A percentile compares a stretch with the other conserved stretches of the same genome.
These are phyloP conservation scores for Komagataella kurtzmanii DNA, from an alignment of 805 yeast genomes.

Conservation along the genomic window DNA sequence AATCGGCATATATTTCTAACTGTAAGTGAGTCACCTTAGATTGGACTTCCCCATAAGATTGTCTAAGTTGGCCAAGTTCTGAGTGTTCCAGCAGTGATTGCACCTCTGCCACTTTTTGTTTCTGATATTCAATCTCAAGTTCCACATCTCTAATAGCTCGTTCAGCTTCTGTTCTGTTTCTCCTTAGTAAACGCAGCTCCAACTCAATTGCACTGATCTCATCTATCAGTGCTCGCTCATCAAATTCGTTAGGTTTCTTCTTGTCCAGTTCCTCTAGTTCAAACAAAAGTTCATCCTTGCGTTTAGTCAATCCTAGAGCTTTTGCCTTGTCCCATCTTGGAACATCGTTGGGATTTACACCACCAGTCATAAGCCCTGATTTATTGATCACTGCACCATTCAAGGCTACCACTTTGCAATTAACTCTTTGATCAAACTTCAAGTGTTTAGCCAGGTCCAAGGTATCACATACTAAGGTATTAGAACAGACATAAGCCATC, in stretches of 20 bases:
- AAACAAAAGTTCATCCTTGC: slow-evolving; percentile 35
- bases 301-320: slow-evolving; percentile 33
- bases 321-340: slow-evolving; percentile 64
- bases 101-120: slow-evolving; percentile 9
- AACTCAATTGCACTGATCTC: slow-evolving; percentile 35
- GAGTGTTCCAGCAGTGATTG: slow-evolving; percentile 10
- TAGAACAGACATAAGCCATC: slow-evolving; percentile 66
- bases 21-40: slow-evolving; percentile 19
- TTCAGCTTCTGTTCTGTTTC: slow-evolving; percentile 11
- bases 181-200: slow-evolving; percentile 15
- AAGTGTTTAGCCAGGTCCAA: slow-evolving; percentile 55
- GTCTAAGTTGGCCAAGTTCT: slow-evolving; percentile 14
- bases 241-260: slow-evolving; percentile 37
- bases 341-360: slow-evolving; percentile 35
- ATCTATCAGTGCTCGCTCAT: slow-evolving; percentile 41
- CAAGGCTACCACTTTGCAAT: slow-evolving; percentile 60
- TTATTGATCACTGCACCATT: slow-evolving; percentile 79
- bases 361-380: slow-evolving; percentile 91
- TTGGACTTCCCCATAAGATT: slow-evolving; percentile 12
- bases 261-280: slow-evolving; percentile 28
- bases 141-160: slow-evolving; percentile 17
- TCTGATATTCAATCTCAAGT: slow-evolving; percentile 39
- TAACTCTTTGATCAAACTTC: slow-evolving; percentile 49
- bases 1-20: slow-evolving; percentile 29
- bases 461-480: slow-evolving; percentile 64